Conservation (phyloP, 805 yeast species). For the Metschnikowia picachoensis region DNA sequence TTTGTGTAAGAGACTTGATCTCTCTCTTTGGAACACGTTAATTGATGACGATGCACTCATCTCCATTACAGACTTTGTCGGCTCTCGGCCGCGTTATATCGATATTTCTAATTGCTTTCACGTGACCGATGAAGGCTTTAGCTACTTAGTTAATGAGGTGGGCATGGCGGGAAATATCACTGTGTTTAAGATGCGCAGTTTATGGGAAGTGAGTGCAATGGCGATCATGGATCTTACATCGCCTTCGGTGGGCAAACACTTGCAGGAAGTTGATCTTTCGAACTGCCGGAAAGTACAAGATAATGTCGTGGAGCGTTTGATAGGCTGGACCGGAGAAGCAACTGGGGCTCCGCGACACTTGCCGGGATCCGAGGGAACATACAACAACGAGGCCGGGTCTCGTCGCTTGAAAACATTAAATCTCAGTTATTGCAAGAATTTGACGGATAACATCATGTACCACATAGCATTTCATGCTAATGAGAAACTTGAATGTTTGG, state of each 20-base stretch:
- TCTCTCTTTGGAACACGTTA: slow-evolving; percentile 58
- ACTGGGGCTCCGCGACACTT: slow-evolving; percentile 3
- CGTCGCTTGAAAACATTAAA: slow-evolving; percentile 49
- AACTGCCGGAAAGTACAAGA: slow-evolving; percentile 74
- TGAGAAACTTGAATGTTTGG: slow-evolving; percentile 50
- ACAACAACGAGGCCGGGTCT: slow-evolving; percentile 48
- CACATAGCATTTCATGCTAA: slow-evolving; percentile 59
- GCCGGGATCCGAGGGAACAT: slow-evolving; percentile 12
- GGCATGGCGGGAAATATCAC: slow-evolving; percentile 61
- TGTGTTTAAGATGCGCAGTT: slow-evolving; percentile 57
- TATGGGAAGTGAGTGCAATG: slow-evolving; percentile 78
- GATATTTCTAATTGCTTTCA: slow-evolving; percentile 74
- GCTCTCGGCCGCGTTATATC: slow-evolving; percentile 57
- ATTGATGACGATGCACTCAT: slow-evolving; percentile 56
- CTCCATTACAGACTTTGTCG: slow-evolving; percentile 64
- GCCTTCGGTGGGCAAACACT: slow-evolving; percentile 55
- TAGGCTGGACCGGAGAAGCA: slow-evolving; percentile 44
- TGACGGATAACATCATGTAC: slow-evolving; percentile 65
- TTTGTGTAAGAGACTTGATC: slow-evolving; percentile 49
- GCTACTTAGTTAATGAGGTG: slow-evolving; percentile 64
- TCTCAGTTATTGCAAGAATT: slow-evolving; percentile 71
- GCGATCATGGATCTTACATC: slow-evolving; percentile 75
- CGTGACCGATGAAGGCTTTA: slow-evolving; percentile 71
- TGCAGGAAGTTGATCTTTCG: slow-evolving; percentile 61
- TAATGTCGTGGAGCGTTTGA: slow-evolving; percentile 63